phyloP scores from a whole-genome alignment of 2,329 filamentous ascomycete species.

The Diaporthe citrichinensis region DNA sequence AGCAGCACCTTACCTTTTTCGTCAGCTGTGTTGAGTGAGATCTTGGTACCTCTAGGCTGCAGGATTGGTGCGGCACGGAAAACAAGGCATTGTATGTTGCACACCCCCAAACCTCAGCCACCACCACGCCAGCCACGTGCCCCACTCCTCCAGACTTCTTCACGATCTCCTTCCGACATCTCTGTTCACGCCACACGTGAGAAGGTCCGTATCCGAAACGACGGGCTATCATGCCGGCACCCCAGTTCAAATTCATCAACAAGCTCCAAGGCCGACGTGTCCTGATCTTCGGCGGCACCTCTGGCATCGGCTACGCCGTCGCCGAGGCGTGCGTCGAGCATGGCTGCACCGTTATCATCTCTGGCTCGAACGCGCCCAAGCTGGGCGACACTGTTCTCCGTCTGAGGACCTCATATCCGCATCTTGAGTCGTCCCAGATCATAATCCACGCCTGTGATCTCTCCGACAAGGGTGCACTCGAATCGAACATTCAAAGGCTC shows the following conservation, averaged over 20 bases:
- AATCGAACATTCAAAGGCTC: conserved; percentile 52
- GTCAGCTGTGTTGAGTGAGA: conserved; percentile 13
- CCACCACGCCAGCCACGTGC: not conserved
- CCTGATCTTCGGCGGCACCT: conserved; percentile 66
- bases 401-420: conserved; percentile 1
- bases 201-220: not conserved
- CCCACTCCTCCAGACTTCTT: not conserved
- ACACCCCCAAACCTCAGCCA: not conserved
- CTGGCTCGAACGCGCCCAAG: conserved; percentile 57
- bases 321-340: conserved; percentile 65
- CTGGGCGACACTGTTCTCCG: conserved; percentile 51
- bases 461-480: not conserved
- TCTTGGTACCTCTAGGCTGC: not conserved
- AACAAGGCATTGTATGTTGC: not conserved
- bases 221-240: not conserved
- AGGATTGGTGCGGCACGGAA: not conserved
- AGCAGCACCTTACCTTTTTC: not conserved
- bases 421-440: not conserved
- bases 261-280: conserved; percentile 62
- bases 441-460: conserved; percentile 13
- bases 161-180: not conserved
- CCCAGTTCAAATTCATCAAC: conserved; percentile 27
- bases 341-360: conserved; percentile 62
- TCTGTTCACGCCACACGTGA: not conserved
- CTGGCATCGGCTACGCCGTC: conserved; percentile 65